Conservation (phyloP, 2,329 filamentous ascomycete genomes). For the Fusarium ramigenum region DNA sequence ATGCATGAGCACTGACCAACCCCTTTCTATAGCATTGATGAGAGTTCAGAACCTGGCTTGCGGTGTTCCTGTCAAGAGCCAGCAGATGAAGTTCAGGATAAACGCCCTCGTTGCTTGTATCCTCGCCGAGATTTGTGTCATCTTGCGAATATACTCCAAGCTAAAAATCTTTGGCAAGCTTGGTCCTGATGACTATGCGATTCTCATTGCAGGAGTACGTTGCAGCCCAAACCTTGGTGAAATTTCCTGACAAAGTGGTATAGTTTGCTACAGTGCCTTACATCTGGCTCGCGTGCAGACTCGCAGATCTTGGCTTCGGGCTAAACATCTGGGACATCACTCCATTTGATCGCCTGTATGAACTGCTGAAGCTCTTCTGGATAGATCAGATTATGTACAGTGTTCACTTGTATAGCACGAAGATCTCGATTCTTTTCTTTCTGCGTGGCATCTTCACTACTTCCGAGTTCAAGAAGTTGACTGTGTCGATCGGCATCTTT, state of each 20-base stretch:
- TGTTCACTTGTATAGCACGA: slow-evolving; percentile 34
- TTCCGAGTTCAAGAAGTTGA: slow-evolving; percentile 9
- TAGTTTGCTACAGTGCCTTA: slow-evolving; percentile 30
- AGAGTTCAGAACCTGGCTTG: slow-evolving; percentile 24
- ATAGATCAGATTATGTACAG: slow-evolving; percentile 38
- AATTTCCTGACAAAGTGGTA: background rate
- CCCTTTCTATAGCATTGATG: background rate
- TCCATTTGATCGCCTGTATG: slow-evolving; percentile 22
- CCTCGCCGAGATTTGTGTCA: slow-evolving; percentile 19
- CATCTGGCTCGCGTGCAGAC: slow-evolving; percentile 20
- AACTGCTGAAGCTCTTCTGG: slow-evolving; percentile 32
- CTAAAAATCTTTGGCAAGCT: slow-evolving; percentile 23
- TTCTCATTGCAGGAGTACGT: slow-evolving; percentile 27
- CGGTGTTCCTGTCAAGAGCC: slow-evolving; percentile 22
- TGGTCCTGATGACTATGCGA: slow-evolving; percentile 20
- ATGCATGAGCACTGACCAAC: background rate
- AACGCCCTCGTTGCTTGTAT: slow-evolving; percentile 24
- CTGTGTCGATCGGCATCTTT: slow-evolving; percentile 11
- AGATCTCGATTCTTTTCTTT: slow-evolving; percentile 33
- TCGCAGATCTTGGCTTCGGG: slow-evolving; percentile 32
- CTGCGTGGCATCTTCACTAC: slow-evolving; percentile 23
- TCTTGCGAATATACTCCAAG: slow-evolving; percentile 25
- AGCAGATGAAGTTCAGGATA: slow-evolving; percentile 26
- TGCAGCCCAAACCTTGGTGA: rapidly evolving
- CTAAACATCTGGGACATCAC: slow-evolving; percentile 29